Evolutionary conservation across 164 flowering plant genomes (phyloP).

Genomic region (Echeveria elegans): DNA sequence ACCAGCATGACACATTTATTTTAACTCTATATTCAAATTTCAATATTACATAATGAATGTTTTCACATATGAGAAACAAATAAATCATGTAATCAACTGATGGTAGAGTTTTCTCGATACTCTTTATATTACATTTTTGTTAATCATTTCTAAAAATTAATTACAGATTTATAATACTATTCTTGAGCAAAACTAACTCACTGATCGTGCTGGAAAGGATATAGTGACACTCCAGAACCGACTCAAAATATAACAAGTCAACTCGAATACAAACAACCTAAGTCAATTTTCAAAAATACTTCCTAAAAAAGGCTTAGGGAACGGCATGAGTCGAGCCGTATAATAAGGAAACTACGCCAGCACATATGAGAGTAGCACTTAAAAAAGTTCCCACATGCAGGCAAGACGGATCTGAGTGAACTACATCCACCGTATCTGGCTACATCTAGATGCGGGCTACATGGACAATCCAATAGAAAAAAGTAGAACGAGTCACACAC

Average conservation of each 20-base stretch:
- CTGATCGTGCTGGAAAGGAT: neutral
- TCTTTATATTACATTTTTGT: neutral
- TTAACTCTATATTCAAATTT: neutral
- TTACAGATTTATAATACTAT: too few species aligned
- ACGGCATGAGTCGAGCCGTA: neutral
- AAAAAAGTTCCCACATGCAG: neutral
- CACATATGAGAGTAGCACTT: neutral
- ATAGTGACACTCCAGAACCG: neutral
- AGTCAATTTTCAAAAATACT: neutral
- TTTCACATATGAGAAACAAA: neutral
- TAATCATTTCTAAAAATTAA: too few species aligned
- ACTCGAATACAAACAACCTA: neutral
- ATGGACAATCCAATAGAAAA: neutral
- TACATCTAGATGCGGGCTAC: neutral
- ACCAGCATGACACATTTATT: neutral
- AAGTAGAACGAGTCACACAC: conserved; percentile 2
- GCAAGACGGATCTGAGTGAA: neutral
- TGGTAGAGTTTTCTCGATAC: neutral
- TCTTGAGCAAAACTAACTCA: neutral
- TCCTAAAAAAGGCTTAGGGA: neutral
- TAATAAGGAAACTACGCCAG: neutral
- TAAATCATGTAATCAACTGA: neutral
- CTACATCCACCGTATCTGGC: neutral
- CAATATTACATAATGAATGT: neutral
- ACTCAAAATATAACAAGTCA: neutral